Evolutionary conservation across 306 rosid species (phyloP).

Genomic region (Myrica gale): DNA sequence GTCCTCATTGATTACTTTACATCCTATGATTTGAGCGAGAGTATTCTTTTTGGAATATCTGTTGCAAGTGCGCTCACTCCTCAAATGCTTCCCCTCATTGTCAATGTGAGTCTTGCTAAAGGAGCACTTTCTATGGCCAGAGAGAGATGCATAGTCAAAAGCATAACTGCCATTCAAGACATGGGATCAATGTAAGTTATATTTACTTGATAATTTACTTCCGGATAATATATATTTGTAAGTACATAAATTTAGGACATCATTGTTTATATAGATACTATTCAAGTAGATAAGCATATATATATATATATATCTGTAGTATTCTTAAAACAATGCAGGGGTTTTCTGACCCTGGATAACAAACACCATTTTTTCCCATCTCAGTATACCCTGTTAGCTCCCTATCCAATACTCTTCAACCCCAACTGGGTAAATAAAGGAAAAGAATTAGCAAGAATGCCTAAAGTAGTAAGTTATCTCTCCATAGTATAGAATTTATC

Average conservation of each 20-base stretch:
- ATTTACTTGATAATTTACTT: constrained; percentile 21
- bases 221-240: no score
- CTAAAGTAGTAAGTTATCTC: no score
- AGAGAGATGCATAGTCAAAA: constrained; percentile 81
- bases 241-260: no score
- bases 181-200: constrained; percentile 82
- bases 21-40: constrained; percentile 40
- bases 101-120: constrained; percentile 77
- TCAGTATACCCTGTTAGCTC: background rate
- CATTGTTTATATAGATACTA: no score
- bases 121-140: constrained; percentile 88
- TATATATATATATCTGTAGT: background rate
- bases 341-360: background rate
- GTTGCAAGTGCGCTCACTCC: constrained; percentile 90
- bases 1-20: constrained; percentile 48
- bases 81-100: constrained; percentile 82
- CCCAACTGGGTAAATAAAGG: background rate
- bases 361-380: background rate
- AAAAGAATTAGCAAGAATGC: background rate
- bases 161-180: constrained; percentile 57
- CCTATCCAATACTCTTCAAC: background rate
- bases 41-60: constrained; percentile 64
- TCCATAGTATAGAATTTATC: background rate
- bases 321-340: background rate
- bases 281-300: no score